Conservation (phyloP, 2,329 filamentous ascomycete genomes). For the Beauveria sp. region DNA sequence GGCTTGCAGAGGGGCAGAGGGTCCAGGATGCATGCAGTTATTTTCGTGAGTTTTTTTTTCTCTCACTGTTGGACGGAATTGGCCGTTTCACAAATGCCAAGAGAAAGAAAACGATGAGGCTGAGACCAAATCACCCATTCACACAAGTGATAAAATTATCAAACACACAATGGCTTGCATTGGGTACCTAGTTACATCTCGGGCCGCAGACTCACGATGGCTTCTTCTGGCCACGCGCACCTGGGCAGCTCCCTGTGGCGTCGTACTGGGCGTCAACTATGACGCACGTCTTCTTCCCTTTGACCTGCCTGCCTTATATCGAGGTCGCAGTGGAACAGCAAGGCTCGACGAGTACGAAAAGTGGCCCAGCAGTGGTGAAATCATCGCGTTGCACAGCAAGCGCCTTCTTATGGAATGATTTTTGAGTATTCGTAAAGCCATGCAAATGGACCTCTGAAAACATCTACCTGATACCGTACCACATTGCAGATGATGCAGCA, state of each 20-base stretch:
- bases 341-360: neutral
- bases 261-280: neutral
- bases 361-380: neutral
- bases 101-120: too few species aligned
- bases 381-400: neutral
- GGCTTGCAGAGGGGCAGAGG: neutral
- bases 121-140: too few species aligned
- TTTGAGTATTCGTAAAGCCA: too few species aligned
- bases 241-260: slow-evolving; percentile 7
- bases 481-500: too few species aligned
- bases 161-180: neutral
- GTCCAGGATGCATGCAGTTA: neutral
- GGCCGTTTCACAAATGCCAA: too few species aligned
- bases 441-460: too few species aligned
- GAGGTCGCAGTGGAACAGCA: neutral
- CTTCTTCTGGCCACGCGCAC: neutral
- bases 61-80: neutral
- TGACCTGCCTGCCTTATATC: neutral
- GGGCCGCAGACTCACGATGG: neutral
- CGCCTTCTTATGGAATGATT: too few species aligned
- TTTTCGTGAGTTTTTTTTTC: neutral
- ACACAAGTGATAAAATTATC: neutral
- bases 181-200: neutral
- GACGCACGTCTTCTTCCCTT: neutral
- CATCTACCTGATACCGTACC: too few species aligned